These are phyloP conservation scores for Jamesozyma spencerorum DNA, from an alignment of 805 yeast genomes.

Conservation along the genomic window DNA sequence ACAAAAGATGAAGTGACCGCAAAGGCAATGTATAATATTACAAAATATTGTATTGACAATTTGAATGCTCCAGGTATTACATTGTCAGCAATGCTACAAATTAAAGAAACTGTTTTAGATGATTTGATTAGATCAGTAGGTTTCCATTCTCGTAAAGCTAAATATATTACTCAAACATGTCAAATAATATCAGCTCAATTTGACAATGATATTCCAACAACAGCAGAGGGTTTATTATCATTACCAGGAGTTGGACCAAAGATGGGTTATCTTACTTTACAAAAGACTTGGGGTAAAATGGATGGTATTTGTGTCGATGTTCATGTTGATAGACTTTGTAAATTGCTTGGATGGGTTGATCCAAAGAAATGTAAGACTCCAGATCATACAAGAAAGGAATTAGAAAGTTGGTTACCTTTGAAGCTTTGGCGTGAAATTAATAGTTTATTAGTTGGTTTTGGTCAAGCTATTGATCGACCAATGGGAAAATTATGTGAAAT, in stretches of 20 bases:
- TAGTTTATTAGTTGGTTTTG: slow-evolving; percentile 85
- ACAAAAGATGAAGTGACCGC: slow-evolving; percentile 84
- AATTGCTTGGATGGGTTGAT: slow-evolving; percentile 72
- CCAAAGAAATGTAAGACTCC: slow-evolving; percentile 46
- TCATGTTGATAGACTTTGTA: slow-evolving; percentile 73
- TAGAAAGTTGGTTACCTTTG: slow-evolving; percentile 67
- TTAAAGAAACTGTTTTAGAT: slow-evolving; percentile 52
- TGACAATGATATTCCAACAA: slow-evolving; percentile 66
- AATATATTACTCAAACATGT: slow-evolving; percentile 54
- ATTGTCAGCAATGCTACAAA: slow-evolving; percentile 42
- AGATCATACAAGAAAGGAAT: slow-evolving; percentile 57
- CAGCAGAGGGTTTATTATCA: slow-evolving; percentile 48
- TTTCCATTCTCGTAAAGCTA: slow-evolving; percentile 74
- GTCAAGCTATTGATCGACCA: slow-evolving; percentile 78
- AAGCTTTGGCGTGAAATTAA: slow-evolving; percentile 78
- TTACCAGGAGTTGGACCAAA: slow-evolving; percentile 95
- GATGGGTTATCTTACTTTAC: slow-evolving; percentile 79
- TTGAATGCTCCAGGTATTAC: slow-evolving; percentile 42
- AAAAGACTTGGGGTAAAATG: slow-evolving; percentile 67
- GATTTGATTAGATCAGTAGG: slow-evolving; percentile 70
- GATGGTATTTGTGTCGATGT: slow-evolving; percentile 94
- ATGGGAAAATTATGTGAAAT: slow-evolving; percentile 33
- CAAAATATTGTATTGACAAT: slow-evolving; percentile 38
- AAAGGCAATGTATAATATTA: slow-evolving; percentile 57
- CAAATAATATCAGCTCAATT: slow-evolving; percentile 40